These are phyloP conservation scores for Aphanomyces cochlioides DNA, from an alignment of 352 stramenopile genomes.

Conservation along the genomic window DNA sequence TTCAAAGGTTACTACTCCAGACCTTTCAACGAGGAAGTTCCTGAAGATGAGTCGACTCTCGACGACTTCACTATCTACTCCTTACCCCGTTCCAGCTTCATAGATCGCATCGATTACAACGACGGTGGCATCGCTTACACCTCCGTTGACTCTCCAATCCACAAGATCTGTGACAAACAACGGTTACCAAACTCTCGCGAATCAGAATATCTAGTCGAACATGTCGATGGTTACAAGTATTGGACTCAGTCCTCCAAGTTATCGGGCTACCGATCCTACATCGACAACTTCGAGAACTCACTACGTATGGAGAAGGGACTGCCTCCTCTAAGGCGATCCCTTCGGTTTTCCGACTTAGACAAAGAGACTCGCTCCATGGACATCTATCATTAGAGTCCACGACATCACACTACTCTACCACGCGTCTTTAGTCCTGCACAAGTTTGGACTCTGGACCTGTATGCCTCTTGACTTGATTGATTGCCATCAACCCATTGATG, in stretches of 20 bases:
- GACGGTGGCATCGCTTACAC: not conserved
- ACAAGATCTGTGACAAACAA: not conserved
- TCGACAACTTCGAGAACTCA: not conserved
- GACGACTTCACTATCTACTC: not conserved
- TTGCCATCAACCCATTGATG: too few relatives aligned
- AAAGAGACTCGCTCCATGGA: not conserved
- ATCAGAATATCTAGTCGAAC: not conserved
- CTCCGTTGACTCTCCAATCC: not conserved
- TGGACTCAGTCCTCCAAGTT: not conserved
- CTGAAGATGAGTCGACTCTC: not conserved
- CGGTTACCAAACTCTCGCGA: not conserved
- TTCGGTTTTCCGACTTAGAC: not conserved
- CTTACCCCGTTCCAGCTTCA: not conserved
- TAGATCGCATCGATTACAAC: not conserved
- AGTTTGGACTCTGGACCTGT: too few relatives aligned
- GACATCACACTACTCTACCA: too few relatives aligned
- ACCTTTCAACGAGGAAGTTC: slow-evolving; percentile 7
- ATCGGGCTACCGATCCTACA: not conserved
- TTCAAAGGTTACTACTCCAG: slow-evolving; percentile 2
- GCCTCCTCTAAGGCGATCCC: not conserved
- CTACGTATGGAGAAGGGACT: not conserved
- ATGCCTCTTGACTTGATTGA: too few relatives aligned
- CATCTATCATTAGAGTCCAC: too few relatives aligned
- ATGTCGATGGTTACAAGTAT: not conserved
- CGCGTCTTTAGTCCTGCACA: too few relatives aligned